phyloP scores from a whole-genome alignment of 768 basidiomycete genomes.

The Gyrodon lividus region DNA sequence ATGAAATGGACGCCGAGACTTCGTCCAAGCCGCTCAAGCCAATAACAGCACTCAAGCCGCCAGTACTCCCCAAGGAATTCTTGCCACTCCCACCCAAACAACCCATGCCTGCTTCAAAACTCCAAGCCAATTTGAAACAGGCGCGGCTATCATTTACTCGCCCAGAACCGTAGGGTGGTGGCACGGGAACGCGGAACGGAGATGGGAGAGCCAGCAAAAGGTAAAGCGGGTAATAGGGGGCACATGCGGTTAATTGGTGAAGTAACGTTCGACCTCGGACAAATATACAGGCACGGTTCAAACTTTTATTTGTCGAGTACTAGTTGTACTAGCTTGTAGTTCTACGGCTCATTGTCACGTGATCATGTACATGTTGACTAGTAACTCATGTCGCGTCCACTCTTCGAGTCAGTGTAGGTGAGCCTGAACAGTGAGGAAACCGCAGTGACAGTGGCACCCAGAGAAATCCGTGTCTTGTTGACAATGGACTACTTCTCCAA shows the following conservation, averaged over 20 bases:
- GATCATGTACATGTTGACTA: no score
- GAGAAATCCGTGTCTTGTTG: background rate
- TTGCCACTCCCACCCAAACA: conserved; percentile 2
- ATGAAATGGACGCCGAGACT: background rate
- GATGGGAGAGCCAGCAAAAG: background rate
- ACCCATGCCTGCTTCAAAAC: conserved; percentile 5
- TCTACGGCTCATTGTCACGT: background rate
- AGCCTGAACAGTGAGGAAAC: background rate
- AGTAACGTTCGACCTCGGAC: no score
- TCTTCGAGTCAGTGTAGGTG: no score
- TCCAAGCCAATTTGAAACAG: conserved; percentile 16
- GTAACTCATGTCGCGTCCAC: no score
- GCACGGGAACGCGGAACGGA: background rate
- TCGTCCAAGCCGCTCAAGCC: conserved; percentile 24
- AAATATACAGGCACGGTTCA: no score
- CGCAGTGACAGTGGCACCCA: background rate
- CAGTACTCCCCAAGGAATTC: conserved; percentile 28
- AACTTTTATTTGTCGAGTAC: no score
- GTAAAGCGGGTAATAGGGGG: no score
- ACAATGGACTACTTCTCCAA: conserved; percentile 86
- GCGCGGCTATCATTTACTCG: conserved; percentile 18
- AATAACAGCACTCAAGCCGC: conserved; percentile 29
- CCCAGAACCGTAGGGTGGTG: no score
- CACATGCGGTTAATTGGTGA: no score
- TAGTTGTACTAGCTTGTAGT: no score